Conservation (phyloP, 768 basidiomycete species). For the Russula vinacea region DNA sequence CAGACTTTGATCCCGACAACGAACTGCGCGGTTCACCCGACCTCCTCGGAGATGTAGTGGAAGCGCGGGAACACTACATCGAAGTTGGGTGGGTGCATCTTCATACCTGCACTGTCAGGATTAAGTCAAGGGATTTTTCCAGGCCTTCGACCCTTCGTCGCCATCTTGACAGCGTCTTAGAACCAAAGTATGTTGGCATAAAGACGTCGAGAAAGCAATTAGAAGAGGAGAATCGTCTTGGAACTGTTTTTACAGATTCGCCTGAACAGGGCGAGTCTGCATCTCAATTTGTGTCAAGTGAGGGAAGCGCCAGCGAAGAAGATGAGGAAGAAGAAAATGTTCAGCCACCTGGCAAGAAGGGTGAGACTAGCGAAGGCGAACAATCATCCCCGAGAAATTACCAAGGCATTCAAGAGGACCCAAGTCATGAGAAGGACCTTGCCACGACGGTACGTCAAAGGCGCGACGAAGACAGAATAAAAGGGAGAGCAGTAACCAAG, state of each 20-base stretch:
- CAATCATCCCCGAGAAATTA: slow-evolving; percentile 3
- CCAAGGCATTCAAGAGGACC: slow-evolving; percentile 17
- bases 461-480: slow-evolving; percentile 67
- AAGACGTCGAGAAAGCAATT: slow-evolving; percentile 60
- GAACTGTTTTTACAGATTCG: slow-evolving; percentile 34
- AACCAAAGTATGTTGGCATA: slow-evolving; percentile 76
- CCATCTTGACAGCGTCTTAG: slow-evolving; percentile 58
- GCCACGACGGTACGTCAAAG: slow-evolving; percentile 53
- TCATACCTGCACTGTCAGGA: not conserved
- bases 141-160: slow-evolving; percentile 72
- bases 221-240: slow-evolving; percentile 40
- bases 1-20: slow-evolving; percentile 45
- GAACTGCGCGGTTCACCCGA: slow-evolving; percentile 38
- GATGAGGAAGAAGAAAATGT: slow-evolving; percentile 31
- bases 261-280: slow-evolving; percentile 31
- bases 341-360: slow-evolving; percentile 27
- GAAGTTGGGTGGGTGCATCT: slow-evolving; percentile 66
- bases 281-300: slow-evolving; percentile 8
- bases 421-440: slow-evolving; percentile 42
- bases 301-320: slow-evolving; percentile 15
- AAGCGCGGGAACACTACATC: slow-evolving; percentile 72
- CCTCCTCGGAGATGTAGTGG: slow-evolving; percentile 34
- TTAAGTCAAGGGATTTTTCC: slow-evolving; percentile 9
- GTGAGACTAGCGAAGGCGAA: slow-evolving; percentile 30
- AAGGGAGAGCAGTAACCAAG: slow-evolving; percentile 77